A percentile compares a stretch with the other conserved stretches of the same genome.
Evolutionary conservation across 345 rosid genomes (phyloP).

Genomic region (Pistacia integerrima): DNA sequence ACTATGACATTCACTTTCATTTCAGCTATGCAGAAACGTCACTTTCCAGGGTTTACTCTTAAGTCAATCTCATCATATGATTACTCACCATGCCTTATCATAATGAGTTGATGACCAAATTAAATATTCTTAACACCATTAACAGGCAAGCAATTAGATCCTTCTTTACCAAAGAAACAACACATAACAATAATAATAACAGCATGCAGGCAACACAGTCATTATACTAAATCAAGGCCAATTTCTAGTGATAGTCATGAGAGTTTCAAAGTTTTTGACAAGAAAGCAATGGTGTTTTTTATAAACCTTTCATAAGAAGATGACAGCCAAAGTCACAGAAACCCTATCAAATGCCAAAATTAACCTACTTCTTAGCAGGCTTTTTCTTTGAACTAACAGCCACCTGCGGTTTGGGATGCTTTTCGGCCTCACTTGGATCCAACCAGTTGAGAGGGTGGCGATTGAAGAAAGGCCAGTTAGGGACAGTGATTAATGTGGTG

Average conservation of each 20-base stretch:
- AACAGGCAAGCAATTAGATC: background rate
- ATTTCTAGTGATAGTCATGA: too few species aligned
- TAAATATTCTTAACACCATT: background rate
- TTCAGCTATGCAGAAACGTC: background rate
- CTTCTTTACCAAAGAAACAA: background rate
- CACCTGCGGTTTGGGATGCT: conserved; percentile 73
- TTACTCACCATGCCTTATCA: background rate
- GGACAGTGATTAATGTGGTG: conserved; percentile 71
- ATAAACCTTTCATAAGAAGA: conserved; percentile 13
- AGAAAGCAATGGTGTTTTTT: background rate
- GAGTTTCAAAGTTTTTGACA: background rate
- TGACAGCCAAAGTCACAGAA: background rate
- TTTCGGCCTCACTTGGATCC: conserved; percentile 77
- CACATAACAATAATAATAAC: background rate
- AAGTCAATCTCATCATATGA: background rate
- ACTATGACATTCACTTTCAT: background rate
- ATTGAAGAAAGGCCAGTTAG: conserved; percentile 91
- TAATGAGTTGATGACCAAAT: background rate
- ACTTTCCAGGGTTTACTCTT: background rate
- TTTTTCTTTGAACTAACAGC: conserved; percentile 61
- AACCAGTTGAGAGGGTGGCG: conserved; percentile 82
- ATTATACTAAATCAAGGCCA: background rate
- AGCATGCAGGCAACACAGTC: background rate
- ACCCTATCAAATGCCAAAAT: conserved; percentile 10
- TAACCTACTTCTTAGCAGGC: conserved; percentile 44